These are phyloP conservation scores for Paecilomyces sp. DNA, from an alignment of 2,329 filamentous ascomycete genomes.

Conservation along the genomic window DNA sequence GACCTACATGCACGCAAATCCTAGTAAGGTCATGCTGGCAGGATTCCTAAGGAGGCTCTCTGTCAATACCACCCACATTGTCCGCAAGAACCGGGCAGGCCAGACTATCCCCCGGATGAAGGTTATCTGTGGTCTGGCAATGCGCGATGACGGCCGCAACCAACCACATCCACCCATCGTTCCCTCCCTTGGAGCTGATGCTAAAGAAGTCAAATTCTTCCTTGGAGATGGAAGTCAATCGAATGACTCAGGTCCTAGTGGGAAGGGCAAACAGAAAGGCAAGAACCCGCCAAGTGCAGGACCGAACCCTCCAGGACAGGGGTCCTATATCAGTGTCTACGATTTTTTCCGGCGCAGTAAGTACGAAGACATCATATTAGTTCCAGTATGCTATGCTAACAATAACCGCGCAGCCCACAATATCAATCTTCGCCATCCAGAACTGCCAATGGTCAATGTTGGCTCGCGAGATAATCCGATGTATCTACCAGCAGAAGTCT, in stretches of 20 bases:
- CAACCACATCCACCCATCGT: slow-evolving; percentile 31
- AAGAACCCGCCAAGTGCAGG: background rate
- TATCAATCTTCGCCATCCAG: slow-evolving; percentile 2
- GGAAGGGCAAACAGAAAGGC: background rate
- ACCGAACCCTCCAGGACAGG: slow-evolving; percentile 6
- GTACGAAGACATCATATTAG: slow-evolving; percentile 21
- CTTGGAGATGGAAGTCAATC: slow-evolving; percentile 16
- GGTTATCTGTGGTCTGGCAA: slow-evolving; percentile 40
- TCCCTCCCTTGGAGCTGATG: slow-evolving; percentile 35
- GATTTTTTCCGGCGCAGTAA: slow-evolving; percentile 12
- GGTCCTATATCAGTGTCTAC: slow-evolving; percentile 11
- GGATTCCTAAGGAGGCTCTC: slow-evolving; percentile 33
- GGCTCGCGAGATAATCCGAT: slow-evolving; percentile 48
- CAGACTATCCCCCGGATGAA: slow-evolving; percentile 29
- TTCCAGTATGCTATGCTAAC: slow-evolving; percentile 9
- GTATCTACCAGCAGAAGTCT: slow-evolving; percentile 60
- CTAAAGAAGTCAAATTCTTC: slow-evolving; percentile 51
- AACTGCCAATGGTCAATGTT: slow-evolving; percentile 57
- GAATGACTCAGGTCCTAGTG: background rate
- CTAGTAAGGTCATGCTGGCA: background rate
- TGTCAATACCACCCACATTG: slow-evolving; percentile 34
- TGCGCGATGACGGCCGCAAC: slow-evolving; percentile 24
- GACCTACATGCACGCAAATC: slow-evolving; percentile 18
- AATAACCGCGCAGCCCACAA: background rate
- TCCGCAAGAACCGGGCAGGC: slow-evolving; percentile 23